phyloP scores from a whole-genome alignment of 192 early-diverging fungal species.

The Anaeromyces robustus region DNA sequence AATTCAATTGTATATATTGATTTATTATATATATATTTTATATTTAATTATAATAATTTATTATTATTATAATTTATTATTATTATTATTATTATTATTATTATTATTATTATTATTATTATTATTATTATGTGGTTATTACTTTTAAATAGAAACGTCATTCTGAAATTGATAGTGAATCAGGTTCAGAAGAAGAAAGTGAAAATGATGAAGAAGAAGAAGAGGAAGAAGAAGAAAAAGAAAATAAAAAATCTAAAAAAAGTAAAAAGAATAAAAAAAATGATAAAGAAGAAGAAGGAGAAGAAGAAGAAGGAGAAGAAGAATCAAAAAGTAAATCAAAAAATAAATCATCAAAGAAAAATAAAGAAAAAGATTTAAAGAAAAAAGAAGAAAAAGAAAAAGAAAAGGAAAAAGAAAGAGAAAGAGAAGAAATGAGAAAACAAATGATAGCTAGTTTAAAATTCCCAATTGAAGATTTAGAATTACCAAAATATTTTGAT shows the following conservation, averaged over 20 bases:
- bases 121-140: too few species aligned
- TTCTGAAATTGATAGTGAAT: not conserved
- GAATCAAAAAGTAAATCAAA: constrained; percentile 2
- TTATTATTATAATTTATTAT: too few species aligned
- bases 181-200: not conserved
- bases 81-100: too few species aligned
- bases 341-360: not conserved
- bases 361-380: constrained; percentile 1
- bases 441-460: constrained; percentile 20
- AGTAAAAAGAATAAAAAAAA: constrained; percentile 11
- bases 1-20: too few species aligned
- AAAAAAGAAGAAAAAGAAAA: constrained; percentile 3
- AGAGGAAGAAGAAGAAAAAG: constrained; percentile 3
- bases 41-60: too few species aligned
- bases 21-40: too few species aligned
- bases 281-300: constrained; percentile 15
- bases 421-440: constrained; percentile 1
- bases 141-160: not conserved
- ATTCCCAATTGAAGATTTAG: constrained; percentile 76
- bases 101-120: too few species aligned
- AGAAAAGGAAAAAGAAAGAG: constrained; percentile 9
- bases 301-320: constrained; percentile 17
- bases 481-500: constrained; percentile 28
- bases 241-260: constrained; percentile 9
- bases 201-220: not conserved